Evolutionary conservation across 2,329 filamentous ascomycete species (phyloP).

Genomic region (Aspergillus costaricaensis): DNA sequence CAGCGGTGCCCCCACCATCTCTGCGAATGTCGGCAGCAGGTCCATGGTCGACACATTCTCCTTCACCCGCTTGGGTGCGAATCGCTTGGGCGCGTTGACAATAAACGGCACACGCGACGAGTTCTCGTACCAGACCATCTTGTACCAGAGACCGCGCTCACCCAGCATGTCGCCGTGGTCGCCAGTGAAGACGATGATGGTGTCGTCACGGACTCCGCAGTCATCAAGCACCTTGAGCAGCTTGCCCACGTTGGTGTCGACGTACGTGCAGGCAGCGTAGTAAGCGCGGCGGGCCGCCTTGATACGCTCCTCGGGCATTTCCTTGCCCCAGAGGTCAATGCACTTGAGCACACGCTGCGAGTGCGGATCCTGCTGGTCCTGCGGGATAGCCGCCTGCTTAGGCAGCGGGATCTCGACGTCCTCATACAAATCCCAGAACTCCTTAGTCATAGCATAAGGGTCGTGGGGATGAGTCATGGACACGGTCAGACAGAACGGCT

Average conservation of each 20-base stretch:
- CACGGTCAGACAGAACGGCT: conserved; percentile 86
- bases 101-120: conserved; percentile 87
- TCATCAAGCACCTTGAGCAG: conserved; percentile 76
- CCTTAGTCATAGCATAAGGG: conserved; percentile 88
- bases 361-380: conserved; percentile 82
- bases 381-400: conserved; percentile 68
- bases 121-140: conserved; percentile 95
- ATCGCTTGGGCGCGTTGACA: conserved; percentile 75
- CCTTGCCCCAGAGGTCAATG: conserved; percentile 80
- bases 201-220: conserved; percentile 78
- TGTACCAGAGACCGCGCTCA: conserved; percentile 89
- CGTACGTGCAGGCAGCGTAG: conserved; percentile 90
- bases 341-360: conserved; percentile 84
- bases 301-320: conserved; percentile 83
- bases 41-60: conserved; percentile 91
- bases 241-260: conserved; percentile 87
- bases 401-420: conserved; percentile 84
- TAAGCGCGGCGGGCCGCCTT: conserved; percentile 84
- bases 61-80: conserved; percentile 72
- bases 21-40: conserved; percentile 83
- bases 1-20: conserved; percentile 72
- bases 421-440: conserved; percentile 93
- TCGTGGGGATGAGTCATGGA: conserved; percentile 94
- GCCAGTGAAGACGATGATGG: conserved; percentile 87
- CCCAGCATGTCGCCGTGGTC: conserved; percentile 97